Conservation (phyloP, 257 asterid species). For the Solanum sparsipilum region DNA sequence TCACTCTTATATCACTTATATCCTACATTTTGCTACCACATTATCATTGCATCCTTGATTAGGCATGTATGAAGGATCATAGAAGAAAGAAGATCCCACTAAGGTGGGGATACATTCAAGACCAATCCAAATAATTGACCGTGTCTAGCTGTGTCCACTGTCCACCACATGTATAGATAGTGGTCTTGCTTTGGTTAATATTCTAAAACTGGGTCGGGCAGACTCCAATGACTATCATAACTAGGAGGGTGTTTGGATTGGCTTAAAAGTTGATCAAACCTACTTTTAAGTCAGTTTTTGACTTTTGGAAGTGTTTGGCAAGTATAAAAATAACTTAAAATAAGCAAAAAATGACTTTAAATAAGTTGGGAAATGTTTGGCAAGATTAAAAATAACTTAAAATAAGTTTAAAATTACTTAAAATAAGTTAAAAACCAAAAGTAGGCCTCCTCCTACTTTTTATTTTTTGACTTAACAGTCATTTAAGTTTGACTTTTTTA, state of each 20-base stretch:
- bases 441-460: background rate
- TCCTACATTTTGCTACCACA: background rate
- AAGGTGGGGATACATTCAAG: background rate
- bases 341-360: background rate
- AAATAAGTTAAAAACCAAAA: background rate
- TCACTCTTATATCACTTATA: background rate
- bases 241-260: background rate
- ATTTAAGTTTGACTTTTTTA: background rate
- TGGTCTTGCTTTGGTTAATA: background rate
- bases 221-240: background rate
- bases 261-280: background rate
- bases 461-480: background rate
- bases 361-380: background rate
- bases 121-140: background rate
- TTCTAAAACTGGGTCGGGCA: background rate
- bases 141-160: background rate
- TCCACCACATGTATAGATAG: background rate
- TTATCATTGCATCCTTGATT: background rate
- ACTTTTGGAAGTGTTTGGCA: background rate
- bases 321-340: background rate
- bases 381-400: background rate
- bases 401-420: background rate
- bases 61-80: background rate
- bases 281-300: background rate
- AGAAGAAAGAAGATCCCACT: background rate